phyloP scores from a whole-genome alignment of 2,329 filamentous ascomycete species.

The Aspergillus hiratsukae region DNA sequence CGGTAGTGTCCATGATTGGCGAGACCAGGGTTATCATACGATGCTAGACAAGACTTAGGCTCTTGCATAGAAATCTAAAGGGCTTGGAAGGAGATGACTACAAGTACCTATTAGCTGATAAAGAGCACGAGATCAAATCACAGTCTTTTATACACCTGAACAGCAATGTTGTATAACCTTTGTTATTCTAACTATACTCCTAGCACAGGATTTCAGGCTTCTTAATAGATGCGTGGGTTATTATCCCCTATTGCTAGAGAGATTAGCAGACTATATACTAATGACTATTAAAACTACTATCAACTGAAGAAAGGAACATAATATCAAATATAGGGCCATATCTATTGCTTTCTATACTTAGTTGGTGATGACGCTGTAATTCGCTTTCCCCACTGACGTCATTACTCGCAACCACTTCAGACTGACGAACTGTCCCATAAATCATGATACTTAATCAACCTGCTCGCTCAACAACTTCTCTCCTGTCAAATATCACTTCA shows the following conservation, averaged over 20 bases:
- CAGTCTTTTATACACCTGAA: background rate
- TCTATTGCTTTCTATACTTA: too few relatives aligned
- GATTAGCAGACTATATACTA: too few relatives aligned
- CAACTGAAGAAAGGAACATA: too few relatives aligned
- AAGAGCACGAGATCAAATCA: too few relatives aligned
- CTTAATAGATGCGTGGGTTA: background rate
- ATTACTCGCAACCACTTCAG: background rate
- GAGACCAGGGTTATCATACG: too few relatives aligned
- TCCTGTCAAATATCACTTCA: background rate
- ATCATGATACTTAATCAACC: background rate
- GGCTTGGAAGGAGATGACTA: too few relatives aligned
- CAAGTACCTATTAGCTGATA: too few relatives aligned
- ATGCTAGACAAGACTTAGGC: too few relatives aligned
- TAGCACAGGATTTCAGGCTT: background rate
- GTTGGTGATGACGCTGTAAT: background rate
- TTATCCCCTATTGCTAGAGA: background rate
- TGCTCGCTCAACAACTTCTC: background rate
- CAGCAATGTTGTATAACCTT: background rate
- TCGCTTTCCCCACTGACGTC: background rate
- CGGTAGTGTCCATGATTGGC: too few relatives aligned
- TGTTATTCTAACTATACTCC: background rate
- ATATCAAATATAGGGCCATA: too few relatives aligned
- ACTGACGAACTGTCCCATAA: background rate
- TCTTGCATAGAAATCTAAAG: too few relatives aligned
- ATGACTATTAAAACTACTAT: too few relatives aligned